Evolutionary conservation across 2,329 filamentous ascomycete species (phyloP).

Genomic region (Cordyceps farinosa): DNA sequence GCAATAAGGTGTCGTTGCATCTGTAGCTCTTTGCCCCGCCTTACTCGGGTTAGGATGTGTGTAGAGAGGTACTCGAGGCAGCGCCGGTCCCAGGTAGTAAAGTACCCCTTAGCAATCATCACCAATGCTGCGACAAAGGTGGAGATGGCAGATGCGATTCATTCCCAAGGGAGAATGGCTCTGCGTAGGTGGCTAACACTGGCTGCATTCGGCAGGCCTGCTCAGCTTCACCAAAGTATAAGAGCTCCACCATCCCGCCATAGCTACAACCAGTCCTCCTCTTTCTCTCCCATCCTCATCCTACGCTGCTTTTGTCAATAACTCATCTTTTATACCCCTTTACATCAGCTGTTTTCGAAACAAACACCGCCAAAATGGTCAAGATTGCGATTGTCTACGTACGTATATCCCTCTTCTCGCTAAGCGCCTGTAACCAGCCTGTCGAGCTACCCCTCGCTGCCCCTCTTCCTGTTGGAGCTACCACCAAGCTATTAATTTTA

Average conservation of each 20-base stretch:
- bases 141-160: background rate
- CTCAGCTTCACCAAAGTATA: slow-evolving; percentile 9
- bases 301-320: background rate
- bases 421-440: background rate
- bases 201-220: slow-evolving; percentile 3
- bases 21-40: background rate
- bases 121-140: background rate
- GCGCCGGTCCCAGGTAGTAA: background rate
- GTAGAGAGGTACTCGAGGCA: background rate
- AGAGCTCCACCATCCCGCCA: slow-evolving; percentile 5
- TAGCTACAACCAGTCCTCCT: background rate
- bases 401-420: slow-evolving; percentile 36
- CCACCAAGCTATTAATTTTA: background rate
- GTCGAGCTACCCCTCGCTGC: background rate
- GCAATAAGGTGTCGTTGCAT: too few species aligned
- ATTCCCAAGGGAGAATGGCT: background rate
- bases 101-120: slow-evolving; percentile 1
- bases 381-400: slow-evolving; percentile 90
- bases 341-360: slow-evolving; percentile 27
- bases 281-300: background rate
- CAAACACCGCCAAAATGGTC: slow-evolving; percentile 59
- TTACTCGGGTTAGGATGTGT: background rate
- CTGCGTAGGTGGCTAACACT: background rate
- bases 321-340: slow-evolving; percentile 20
- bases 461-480: slow-evolving; percentile 2